Evolutionary conservation across 306 rosid genomes (phyloP).

Genomic region (Sophora flavescens): DNA sequence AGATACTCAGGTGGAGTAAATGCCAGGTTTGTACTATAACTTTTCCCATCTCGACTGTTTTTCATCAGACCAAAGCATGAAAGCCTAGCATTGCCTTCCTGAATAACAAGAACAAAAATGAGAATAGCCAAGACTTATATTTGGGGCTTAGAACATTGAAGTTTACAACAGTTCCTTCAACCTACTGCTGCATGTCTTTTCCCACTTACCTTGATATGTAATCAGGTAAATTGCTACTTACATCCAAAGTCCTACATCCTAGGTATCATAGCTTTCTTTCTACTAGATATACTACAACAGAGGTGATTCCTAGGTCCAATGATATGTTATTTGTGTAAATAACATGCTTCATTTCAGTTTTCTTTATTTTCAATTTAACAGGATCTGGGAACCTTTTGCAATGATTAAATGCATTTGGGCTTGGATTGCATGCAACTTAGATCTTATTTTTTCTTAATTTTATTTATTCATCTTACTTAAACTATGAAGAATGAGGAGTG

Average conservation of each 20-base stretch:
- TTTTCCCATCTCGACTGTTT: slow-evolving; percentile 97
- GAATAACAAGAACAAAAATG: slow-evolving; percentile 40
- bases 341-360: not conserved
- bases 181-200: not conserved
- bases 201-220: not conserved
- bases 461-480: not conserved
- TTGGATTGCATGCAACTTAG: no score
- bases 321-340: not conserved
- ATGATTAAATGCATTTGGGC: not conserved
- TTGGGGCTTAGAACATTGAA: not conserved
- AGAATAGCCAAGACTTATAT: not conserved
- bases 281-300: not conserved
- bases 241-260: not conserved
- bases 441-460: no score
- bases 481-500: not conserved
- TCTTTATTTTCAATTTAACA: not conserved
- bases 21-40: slow-evolving; percentile 94
- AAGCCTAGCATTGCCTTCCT: slow-evolving; percentile 95
- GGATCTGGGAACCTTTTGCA: not conserved
- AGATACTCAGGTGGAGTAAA: slow-evolving; percentile 96
- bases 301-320: not conserved
- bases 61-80: slow-evolving; percentile 98
- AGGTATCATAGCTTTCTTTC: not conserved
- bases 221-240: not conserved
- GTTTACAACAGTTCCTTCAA: not conserved